Percentiles rank a stretch among this genome's conserved stretches.
Conservation (phyloP, 225 moss, liverwort and hornwort genomes). For the Thuidium tamariscinum region DNA sequence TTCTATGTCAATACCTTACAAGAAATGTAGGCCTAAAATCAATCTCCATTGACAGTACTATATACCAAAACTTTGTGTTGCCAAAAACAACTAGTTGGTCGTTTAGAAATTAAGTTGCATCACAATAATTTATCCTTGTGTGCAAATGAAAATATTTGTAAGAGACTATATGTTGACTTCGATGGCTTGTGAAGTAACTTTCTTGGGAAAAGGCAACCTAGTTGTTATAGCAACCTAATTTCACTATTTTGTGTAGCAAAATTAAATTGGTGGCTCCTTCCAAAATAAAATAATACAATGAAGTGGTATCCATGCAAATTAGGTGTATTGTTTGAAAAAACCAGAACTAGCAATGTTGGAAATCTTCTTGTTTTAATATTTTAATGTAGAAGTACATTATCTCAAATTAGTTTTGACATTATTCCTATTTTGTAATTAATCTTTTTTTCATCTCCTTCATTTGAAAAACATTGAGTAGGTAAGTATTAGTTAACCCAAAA, state of each 20-base stretch:
- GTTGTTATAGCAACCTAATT: too few species aligned
- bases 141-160: too few species aligned
- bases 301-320: background rate
- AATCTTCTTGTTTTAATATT: background rate
- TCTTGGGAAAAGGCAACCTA: too few species aligned
- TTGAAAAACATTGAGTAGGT: background rate
- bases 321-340: background rate
- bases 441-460: background rate
- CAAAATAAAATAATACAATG: background rate
- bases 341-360: background rate
- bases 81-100: too few species aligned
- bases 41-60: too few species aligned
- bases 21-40: too few species aligned
- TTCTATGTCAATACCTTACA: too few species aligned
- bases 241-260: background rate
- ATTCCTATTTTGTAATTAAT: background rate
- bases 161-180: background rate
- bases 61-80: too few species aligned
- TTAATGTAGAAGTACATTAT: too few species aligned
- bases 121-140: too few species aligned
- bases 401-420: background rate
- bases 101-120: too few species aligned
- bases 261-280: background rate
- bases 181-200: background rate
- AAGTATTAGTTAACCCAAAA: too few species aligned